A percentile compares a stretch with the other conserved stretches of the same genome.
Conservation (phyloP, 495 filamentous ascomycete species). For the Staphylotrichum longicolle region DNA sequence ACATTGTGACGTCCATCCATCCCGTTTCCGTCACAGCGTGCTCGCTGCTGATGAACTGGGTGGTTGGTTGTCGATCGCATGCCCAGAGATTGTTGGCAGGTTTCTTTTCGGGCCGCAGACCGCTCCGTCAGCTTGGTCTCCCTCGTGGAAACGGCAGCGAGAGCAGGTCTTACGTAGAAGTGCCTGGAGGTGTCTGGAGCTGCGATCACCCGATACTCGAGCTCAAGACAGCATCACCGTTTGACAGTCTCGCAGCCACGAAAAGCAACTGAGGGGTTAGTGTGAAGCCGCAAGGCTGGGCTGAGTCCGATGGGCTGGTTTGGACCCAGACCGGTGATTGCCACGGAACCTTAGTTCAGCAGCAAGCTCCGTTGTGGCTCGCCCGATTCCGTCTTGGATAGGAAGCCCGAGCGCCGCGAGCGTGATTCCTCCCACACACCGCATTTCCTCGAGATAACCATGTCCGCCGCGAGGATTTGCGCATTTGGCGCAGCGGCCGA, state of each 20-base stretch:
- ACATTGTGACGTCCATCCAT: no score
- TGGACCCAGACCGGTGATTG: no score
- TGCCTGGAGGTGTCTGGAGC: not conserved
- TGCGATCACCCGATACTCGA: not conserved
- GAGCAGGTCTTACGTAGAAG: no score
- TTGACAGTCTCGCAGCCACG: not conserved
- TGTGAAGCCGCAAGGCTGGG: not conserved
- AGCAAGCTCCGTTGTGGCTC: constrained; percentile 6
- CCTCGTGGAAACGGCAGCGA: no score
- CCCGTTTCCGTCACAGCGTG: no score
- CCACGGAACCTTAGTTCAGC: no score
- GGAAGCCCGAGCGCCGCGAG: not conserved
- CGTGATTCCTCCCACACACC: not conserved
- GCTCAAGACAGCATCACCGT: not conserved
- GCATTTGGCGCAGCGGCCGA: not conserved
- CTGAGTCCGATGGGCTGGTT: not conserved
- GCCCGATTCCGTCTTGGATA: not conserved
- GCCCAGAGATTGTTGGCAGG: no score
- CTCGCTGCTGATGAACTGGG: no score
- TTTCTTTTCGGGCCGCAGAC: no score
- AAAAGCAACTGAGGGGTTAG: not conserved
- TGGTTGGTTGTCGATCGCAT: no score
- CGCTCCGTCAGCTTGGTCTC: no score
- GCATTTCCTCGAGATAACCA: not conserved
- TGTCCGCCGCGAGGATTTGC: no score